Percentiles rank a stretch among this genome's conserved stretches.
Evolutionary conservation across 2,329 filamentous ascomycete species (phyloP).

Genomic region (Elsinoe batatas): DNA sequence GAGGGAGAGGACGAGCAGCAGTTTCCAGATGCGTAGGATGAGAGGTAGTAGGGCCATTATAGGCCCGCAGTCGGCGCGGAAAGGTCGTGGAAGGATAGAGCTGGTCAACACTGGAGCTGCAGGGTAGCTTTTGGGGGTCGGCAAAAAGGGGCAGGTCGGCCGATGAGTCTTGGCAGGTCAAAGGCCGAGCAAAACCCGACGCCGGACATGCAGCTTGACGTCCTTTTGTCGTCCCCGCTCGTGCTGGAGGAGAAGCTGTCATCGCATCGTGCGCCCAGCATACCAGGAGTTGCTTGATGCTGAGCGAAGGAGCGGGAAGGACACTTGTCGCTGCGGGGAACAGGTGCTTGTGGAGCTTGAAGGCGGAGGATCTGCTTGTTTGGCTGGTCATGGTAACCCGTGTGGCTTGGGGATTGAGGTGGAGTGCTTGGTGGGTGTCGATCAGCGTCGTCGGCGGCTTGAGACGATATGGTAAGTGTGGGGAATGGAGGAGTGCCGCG

Average conservation of each 20-base stretch:
- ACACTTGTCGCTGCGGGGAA: background rate
- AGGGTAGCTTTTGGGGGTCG: too few relatives aligned
- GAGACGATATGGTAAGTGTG: background rate
- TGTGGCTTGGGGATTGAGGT: background rate
- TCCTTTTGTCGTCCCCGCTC: background rate
- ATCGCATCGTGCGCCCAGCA: background rate
- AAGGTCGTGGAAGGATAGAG: background rate
- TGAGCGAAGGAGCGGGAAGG: background rate
- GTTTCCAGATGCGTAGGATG: conserved; percentile 36
- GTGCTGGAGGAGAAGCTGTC: background rate
- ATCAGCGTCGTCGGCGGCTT: conserved; percentile 9
- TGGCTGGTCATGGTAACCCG: background rate
- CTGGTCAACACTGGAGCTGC: background rate
- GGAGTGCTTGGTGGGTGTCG: background rate
- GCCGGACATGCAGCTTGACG: background rate
- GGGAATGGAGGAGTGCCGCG: background rate
- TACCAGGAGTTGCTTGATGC: too few relatives aligned
- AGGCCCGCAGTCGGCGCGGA: conserved; percentile 37
- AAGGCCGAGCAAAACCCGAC: background rate
- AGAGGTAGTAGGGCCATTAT: conserved; percentile 23
- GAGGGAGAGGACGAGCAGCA: conserved; percentile 57
- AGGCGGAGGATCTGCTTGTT: background rate
- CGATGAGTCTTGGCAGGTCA: background rate
- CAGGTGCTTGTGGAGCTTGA: background rate
- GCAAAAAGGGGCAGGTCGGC: background rate